phyloP scores from a whole-genome alignment of 345 rosid species.

The Ricinus communis region DNA sequence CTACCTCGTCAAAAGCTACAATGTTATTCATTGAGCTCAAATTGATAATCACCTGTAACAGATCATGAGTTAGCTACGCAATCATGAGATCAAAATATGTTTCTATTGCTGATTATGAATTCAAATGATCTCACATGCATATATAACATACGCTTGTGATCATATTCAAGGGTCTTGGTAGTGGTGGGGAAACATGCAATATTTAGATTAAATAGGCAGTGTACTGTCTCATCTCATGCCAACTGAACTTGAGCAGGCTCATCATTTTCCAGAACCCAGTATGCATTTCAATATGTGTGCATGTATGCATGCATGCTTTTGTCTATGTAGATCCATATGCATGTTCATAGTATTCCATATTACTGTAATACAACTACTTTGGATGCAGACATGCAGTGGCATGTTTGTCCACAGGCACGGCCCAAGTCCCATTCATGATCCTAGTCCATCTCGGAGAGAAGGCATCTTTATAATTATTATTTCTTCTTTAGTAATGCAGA shows the following conservation, averaged over 20 bases:
- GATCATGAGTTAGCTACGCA: constrained; percentile 7
- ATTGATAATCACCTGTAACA: constrained; percentile 72
- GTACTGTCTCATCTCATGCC: neutral
- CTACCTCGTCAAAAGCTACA: constrained; percentile 79
- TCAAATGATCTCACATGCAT: too few species aligned
- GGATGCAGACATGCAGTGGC: too few species aligned
- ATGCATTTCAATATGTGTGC: neutral
- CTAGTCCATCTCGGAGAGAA: too few species aligned
- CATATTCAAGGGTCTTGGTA: neutral
- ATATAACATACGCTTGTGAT: neutral
- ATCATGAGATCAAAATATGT: neutral
- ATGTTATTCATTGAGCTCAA: constrained; percentile 75
- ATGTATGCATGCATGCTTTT: neutral
- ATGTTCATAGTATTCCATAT: neutral
- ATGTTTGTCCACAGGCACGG: too few species aligned
- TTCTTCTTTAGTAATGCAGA: too few species aligned
- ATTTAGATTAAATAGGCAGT: neutral
- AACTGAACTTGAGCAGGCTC: neutral
- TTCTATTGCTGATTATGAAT: too few species aligned
- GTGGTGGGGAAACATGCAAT: neutral
- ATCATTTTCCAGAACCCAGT: neutral
- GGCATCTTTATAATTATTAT: too few species aligned
- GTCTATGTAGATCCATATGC: neutral
- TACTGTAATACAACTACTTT: too few species aligned
- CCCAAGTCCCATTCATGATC: too few species aligned